Base-by-base conservation (phyloP, 208 protist species). In the Borovskyia barvae region DNA sequence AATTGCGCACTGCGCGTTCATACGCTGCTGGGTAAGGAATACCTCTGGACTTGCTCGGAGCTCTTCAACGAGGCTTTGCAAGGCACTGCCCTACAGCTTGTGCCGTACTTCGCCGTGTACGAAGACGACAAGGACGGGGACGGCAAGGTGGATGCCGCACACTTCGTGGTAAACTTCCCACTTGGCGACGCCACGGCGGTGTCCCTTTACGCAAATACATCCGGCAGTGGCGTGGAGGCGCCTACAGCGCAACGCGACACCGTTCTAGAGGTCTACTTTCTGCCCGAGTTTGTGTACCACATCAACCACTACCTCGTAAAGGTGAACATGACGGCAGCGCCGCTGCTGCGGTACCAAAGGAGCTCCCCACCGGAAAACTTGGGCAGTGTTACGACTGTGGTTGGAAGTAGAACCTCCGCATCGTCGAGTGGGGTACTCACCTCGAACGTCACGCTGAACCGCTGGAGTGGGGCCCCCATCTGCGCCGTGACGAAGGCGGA, bases 261-360 rank as follows among this genome's bases (percentile, higher is more conserved):
- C 1, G 71, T 92, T 41, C 28, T 71, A 17, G 59, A 71, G 33
- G 66, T 88, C 5, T 62, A 52, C 17, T 88, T 94, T 56, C 57
- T 94, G 4, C 87, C 87, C 1, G 82, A 89, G 71, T 89, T 94
- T 39, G 29, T 66, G n/a, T 94, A 91, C 71, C 30, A 57, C 28
- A 67, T 90, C 51, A 48, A 67, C 24, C 49, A 81, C 52, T 57
- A 69, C 20, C 50, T 75, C 5, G 12, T 82, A 11, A 76, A 61
- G 53, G n/a, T 91, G 8, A 73, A 84, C 30, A 80, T 88, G 81
- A 88, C 82, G 15, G 77, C 79, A 0, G 87, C 79, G 4, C 77
- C 87, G 17, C 77, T 90, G 24, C 48, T 94, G 51, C 54, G 39
- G 5, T 93, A 75, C 55, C 19, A 54, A 8, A 59, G 66, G 11